Conservation (phyloP, 2,329 filamentous ascomycete genomes). For the Cordyceps pruinosa region DNA sequence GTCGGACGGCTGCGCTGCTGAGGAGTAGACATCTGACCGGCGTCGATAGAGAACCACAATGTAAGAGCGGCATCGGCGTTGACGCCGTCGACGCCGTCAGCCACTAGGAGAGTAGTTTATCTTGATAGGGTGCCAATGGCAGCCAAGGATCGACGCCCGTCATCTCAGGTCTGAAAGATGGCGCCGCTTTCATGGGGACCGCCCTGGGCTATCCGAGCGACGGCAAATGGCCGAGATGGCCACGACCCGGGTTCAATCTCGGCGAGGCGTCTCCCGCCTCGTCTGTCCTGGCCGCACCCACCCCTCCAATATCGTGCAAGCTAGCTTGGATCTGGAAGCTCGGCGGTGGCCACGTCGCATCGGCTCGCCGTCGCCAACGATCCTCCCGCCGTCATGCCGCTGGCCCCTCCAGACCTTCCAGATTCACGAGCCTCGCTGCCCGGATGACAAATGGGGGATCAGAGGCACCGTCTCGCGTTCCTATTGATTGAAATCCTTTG, state of each 20-base stretch:
- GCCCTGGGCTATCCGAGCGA: background rate
- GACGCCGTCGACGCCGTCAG: too few species aligned
- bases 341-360: background rate
- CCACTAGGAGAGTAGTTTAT: background rate
- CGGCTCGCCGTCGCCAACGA: background rate
- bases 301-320: background rate
- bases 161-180: background rate
- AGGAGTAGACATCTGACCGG: background rate
- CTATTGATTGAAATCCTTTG: background rate
- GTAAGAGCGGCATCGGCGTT: background rate
- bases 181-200: background rate
- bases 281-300: background rate
- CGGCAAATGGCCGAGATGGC: background rate
- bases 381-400: background rate
- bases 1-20: too few species aligned
- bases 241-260: background rate
- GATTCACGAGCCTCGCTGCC: background rate
- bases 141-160: background rate
- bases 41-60: background rate
- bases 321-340: slow-evolving; percentile 8
- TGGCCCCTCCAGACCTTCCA: background rate
- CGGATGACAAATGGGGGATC: background rate
- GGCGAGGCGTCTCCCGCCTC: background rate
- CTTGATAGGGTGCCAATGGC: background rate
- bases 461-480: background rate